These are phyloP conservation scores for Dactylellina sp. DNA, from an alignment of 2,329 filamentous ascomycete genomes.

Conservation along the genomic window DNA sequence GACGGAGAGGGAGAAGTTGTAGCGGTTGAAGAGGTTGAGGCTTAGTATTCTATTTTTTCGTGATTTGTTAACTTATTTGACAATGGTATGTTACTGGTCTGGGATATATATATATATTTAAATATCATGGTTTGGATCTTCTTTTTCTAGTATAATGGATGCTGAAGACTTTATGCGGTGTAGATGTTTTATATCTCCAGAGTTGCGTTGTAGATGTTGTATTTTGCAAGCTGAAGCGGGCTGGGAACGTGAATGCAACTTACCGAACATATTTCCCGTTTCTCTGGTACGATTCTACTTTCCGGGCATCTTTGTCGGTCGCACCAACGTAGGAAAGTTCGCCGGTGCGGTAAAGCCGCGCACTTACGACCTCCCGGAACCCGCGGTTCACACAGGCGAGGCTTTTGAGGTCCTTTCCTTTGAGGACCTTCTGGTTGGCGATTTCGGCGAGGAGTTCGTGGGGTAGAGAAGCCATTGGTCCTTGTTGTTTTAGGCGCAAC, in stretches of 20 bases:
- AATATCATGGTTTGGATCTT: too few relatives aligned
- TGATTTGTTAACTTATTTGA: too few relatives aligned
- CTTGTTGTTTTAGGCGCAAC: too few relatives aligned
- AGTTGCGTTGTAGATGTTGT: conserved; percentile 46
- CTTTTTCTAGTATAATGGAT: too few relatives aligned
- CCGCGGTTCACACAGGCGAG: conserved; percentile 38
- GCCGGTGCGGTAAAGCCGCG: conserved; percentile 47
- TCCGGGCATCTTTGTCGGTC: conserved; percentile 21
- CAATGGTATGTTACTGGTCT: background rate
- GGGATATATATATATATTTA: background rate
- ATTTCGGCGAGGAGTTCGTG: conserved; percentile 44
- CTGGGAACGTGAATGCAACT: conserved; percentile 5
- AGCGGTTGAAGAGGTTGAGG: conserved; percentile 34
- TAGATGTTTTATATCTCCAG: background rate
- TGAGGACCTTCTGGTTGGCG: conserved; percentile 23
- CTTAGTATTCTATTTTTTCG: conserved; percentile 5
- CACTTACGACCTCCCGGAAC: conserved; percentile 20
- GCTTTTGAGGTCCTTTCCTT: conserved; percentile 25
- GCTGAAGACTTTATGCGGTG: too few relatives aligned
- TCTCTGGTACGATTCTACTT: conserved; percentile 38
- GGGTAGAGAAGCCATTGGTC: conserved; percentile 28
- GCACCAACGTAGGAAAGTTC: conserved; percentile 44
- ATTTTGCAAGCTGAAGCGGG: conserved; percentile 27
- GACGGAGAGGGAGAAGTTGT: conserved; percentile 10
- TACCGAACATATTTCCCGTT: conserved; percentile 49